Evolutionary conservation across 768 basidiomycete genomes (phyloP).

Genomic region (Cytidiella melzeri): DNA sequence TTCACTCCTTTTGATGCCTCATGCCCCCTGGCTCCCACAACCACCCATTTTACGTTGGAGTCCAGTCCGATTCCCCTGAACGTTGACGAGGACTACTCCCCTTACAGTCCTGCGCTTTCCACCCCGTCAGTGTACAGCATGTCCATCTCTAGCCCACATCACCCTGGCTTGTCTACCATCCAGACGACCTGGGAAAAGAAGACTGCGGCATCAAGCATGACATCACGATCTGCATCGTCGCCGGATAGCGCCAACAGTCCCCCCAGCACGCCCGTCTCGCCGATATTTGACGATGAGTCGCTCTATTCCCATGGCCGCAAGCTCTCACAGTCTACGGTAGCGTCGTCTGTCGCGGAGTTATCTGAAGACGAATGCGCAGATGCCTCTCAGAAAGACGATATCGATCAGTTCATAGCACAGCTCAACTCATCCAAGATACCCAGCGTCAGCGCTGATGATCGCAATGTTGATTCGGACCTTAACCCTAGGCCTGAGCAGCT

Average conservation of each 20-base stretch:
- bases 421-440: too few relatives aligned
- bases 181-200: background rate
- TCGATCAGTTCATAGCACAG: background rate
- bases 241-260: constrained; percentile 1
- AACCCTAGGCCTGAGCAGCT: background rate
- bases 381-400: background rate
- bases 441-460: background rate
- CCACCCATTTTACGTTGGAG: constrained; percentile 2
- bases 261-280: constrained; percentile 7
- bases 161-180: background rate
- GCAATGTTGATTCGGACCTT: background rate
- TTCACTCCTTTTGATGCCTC: constrained; percentile 21
- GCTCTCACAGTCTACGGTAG: constrained; percentile 11
- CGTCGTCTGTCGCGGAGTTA: constrained; percentile 11
- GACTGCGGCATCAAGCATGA: background rate
- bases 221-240: background rate
- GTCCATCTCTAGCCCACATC: background rate
- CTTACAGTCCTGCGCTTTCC: background rate
- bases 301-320: constrained; percentile 13
- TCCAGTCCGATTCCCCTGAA: constrained; percentile 19
- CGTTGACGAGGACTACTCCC: constrained; percentile 17
- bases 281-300: constrained; percentile 9
- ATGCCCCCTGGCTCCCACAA: constrained; percentile 6
- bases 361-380: background rate
- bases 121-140: constrained; percentile 2